Conservation (phyloP, 371 early-diverging fungal genomes). For the Catenaria anguillulae region DNA sequence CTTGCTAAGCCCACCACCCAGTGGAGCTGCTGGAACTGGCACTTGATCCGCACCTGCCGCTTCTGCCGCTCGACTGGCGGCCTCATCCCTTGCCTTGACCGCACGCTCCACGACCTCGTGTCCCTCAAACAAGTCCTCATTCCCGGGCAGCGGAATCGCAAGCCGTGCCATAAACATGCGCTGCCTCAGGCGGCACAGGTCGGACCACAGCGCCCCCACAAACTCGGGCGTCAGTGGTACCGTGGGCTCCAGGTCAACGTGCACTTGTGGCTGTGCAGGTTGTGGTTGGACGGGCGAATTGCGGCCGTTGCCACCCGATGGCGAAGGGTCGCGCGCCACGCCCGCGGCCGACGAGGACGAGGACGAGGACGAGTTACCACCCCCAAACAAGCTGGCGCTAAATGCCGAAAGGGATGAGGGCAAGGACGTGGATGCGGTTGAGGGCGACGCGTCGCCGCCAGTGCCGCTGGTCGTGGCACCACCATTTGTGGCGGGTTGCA, state of each 20-base stretch:
- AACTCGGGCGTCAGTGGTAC: not conserved
- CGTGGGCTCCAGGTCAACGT: not conserved
- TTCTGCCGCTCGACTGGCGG: too few species aligned
- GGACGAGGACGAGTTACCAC: too few species aligned
- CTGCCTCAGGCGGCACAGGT: conserved; percentile 1
- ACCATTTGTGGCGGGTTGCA: not conserved
- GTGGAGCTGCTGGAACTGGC: too few species aligned
- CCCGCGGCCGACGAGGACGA: too few species aligned
- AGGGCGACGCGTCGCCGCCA: not conserved
- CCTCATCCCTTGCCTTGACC: too few species aligned
- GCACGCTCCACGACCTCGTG: not conserved
- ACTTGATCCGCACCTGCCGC: too few species aligned
- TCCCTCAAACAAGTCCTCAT: not conserved
- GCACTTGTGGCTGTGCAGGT: too few species aligned
- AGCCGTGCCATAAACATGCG: not conserved
- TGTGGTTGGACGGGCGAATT: too few species aligned
- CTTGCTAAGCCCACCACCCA: too few species aligned
- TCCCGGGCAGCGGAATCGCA: not conserved
- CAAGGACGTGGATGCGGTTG: not conserved
- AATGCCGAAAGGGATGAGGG: too few species aligned
- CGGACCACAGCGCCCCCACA: conserved; percentile 1
- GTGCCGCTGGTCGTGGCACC: not conserved
- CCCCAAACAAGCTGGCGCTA: too few species aligned
- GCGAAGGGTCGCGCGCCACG: too few species aligned
- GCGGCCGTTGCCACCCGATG: not conserved